These are phyloP conservation scores for Remersonia thermophila DNA, from an alignment of 2,329 filamentous ascomycete species.

Conservation along the genomic window DNA sequence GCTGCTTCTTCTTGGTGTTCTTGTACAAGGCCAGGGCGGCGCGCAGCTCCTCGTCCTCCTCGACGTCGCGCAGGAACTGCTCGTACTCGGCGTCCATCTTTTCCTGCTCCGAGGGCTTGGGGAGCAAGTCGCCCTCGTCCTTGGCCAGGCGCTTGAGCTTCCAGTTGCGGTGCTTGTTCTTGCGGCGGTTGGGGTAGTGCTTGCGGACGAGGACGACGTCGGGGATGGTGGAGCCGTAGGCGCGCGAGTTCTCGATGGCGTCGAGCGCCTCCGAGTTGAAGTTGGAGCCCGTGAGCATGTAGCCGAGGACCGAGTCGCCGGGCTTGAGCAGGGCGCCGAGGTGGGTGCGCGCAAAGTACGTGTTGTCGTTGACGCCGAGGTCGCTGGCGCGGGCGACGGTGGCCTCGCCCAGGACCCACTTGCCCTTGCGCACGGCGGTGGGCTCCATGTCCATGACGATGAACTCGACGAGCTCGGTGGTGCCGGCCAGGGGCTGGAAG, in stretches of 20 bases:
- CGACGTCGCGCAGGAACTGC: slow-evolving; percentile 91
- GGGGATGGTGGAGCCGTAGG: slow-evolving; percentile 67
- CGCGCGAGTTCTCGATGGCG: slow-evolving; percentile 63
- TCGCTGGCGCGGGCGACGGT: slow-evolving; percentile 81
- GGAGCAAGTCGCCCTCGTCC: slow-evolving; percentile 78
- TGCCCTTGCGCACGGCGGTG: slow-evolving; percentile 61
- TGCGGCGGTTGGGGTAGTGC: slow-evolving; percentile 71
- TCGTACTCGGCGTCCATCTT: slow-evolving; percentile 90
- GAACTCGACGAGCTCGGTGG: slow-evolving; percentile 79
- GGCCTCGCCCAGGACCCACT: slow-evolving; percentile 73
- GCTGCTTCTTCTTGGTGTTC: slow-evolving; percentile 39
- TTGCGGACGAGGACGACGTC: slow-evolving; percentile 97
- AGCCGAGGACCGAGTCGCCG: slow-evolving; percentile 91
- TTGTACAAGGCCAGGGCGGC: slow-evolving; percentile 81
- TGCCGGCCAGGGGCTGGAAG: slow-evolving; percentile 72
- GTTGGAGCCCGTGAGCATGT: slow-evolving; percentile 76
- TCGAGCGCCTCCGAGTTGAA: slow-evolving; percentile 86
- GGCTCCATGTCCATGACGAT: slow-evolving; percentile 90
- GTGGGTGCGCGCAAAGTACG: slow-evolving; percentile 84
- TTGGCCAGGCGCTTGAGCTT: slow-evolving; percentile 84
- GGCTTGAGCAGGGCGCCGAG: slow-evolving; percentile 74
- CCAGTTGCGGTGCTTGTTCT: slow-evolving; percentile 78
- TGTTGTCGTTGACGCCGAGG: slow-evolving; percentile 72
- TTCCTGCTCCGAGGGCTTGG: slow-evolving; percentile 78
- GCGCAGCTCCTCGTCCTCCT: slow-evolving; percentile 84